phyloP scores from a whole-genome alignment of 345 rosid species.

The Acer negundo region DNA sequence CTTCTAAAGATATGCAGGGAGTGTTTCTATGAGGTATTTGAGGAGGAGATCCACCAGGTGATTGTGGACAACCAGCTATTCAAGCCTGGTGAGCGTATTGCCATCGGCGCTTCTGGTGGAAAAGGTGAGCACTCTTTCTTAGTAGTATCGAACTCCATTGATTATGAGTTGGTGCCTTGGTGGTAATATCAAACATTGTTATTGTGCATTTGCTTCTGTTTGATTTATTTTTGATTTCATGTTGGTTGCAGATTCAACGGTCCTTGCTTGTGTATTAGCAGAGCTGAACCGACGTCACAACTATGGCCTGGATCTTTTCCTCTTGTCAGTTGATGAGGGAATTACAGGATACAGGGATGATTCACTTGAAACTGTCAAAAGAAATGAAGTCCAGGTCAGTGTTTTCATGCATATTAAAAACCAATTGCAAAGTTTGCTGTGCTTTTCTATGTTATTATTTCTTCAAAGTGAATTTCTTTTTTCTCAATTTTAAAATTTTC shows the following conservation, averaged over 20 bases:
- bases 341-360: conserved; percentile 93
- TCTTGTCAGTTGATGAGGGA: conserved; percentile 90
- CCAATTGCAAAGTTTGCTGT: not conserved
- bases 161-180: not conserved
- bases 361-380: conserved; percentile 90
- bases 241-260: conserved; percentile 76
- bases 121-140: conserved; percentile 53
- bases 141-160: not conserved
- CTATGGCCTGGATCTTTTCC: conserved; percentile 79
- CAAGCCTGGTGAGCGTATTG: conserved; percentile 81
- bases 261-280: conserved; percentile 79
- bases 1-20: conserved; percentile 74
- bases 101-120: conserved; percentile 93
- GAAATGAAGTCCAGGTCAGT: conserved; percentile 81
- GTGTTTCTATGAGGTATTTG: conserved; percentile 80
- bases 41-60: conserved; percentile 82
- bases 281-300: conserved; percentile 70
- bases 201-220: not conserved
- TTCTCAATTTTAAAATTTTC: not conserved
- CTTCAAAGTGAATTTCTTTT: not conserved
- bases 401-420: not conserved
- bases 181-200: not conserved
- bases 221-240: not conserved
- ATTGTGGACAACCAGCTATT: conserved; percentile 66
- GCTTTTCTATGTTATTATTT: not conserved